Conservation (phyloP, 2,329 filamentous ascomycete genomes). For the Cytospora schulzeri region DNA sequence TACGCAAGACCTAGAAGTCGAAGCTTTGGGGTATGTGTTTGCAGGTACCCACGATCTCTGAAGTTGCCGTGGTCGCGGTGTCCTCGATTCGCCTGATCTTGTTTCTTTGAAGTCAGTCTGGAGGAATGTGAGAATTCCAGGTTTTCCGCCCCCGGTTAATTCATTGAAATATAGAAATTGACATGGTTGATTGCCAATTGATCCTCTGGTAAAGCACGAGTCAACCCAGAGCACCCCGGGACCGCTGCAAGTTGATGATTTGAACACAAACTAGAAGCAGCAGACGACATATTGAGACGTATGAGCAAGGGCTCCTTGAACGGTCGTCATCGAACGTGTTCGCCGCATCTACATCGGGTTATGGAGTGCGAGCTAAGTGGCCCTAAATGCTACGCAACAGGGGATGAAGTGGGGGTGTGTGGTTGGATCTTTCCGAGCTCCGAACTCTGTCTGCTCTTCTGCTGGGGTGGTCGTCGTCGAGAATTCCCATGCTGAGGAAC, state of each 20-base stretch:
- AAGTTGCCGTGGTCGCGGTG: background rate
- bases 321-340: background rate
- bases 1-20: background rate
- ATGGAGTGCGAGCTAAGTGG: background rate
- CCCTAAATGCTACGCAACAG: slow-evolving; percentile 1
- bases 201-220: background rate
- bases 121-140: background rate
- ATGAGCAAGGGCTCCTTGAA: background rate
- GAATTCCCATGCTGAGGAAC: background rate
- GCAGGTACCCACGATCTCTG: background rate
- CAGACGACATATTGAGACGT: background rate
- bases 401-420: background rate
- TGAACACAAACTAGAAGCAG: background rate
- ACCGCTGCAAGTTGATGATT: background rate
- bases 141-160: background rate
- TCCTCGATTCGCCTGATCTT: background rate
- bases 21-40: background rate
- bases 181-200: too few species aligned
- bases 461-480: background rate
- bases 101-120: too few species aligned
- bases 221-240: background rate
- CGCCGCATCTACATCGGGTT: background rate
- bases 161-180: background rate
- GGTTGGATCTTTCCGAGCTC: background rate
- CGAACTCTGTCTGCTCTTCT: background rate